A percentile compares a stretch with the other conserved stretches of the same genome.
phyloP scores from a whole-genome alignment of 2,329 filamentous ascomycete genomes.

The Cordyceps farinosa region DNA sequence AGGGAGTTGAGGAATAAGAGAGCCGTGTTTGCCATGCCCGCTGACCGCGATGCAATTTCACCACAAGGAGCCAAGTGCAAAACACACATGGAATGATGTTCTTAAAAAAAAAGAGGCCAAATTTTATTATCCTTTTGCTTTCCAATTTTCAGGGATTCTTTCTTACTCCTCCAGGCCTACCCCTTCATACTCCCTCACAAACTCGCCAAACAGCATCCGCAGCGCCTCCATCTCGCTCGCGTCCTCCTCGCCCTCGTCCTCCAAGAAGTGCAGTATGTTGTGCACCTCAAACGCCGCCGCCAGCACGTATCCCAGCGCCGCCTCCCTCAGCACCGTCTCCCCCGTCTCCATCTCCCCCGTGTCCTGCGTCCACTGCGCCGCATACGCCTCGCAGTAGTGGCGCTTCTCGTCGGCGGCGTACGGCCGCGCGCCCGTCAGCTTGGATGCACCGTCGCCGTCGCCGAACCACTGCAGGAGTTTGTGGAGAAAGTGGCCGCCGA shows the following conservation, averaged over 20 bases:
- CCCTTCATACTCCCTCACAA: slow-evolving; percentile 14
- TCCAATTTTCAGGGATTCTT: no score
- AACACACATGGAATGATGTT: no score
- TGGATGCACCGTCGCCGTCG: slow-evolving; percentile 12
- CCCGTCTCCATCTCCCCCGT: slow-evolving; percentile 19
- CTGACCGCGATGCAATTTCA: no score
- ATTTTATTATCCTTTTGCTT: no score
- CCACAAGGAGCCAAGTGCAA: no score
- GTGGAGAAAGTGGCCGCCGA: slow-evolving; percentile 22
- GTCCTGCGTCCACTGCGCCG: slow-evolving; percentile 16
- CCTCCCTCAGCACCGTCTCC: slow-evolving; percentile 18
- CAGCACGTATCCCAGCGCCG: slow-evolving; percentile 20
- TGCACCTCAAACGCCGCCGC: slow-evolving; percentile 23
- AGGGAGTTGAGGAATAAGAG: no score
- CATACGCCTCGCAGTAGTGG: slow-evolving; percentile 20
- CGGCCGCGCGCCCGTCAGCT: slow-evolving; percentile 16
- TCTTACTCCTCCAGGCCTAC: not conserved
- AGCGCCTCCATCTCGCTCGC: slow-evolving; percentile 17
- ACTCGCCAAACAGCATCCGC: slow-evolving; percentile 19
- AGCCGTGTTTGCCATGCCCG: no score
- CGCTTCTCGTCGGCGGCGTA: slow-evolving; percentile 18
- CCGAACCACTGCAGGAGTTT: slow-evolving; percentile 21
- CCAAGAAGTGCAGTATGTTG: slow-evolving; percentile 21
- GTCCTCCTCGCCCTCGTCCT: slow-evolving; percentile 13
- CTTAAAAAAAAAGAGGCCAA: no score